These are phyloP conservation scores for Eucommia ulmoides DNA, from an alignment of 257 asterid genomes.

Conservation along the genomic window DNA sequence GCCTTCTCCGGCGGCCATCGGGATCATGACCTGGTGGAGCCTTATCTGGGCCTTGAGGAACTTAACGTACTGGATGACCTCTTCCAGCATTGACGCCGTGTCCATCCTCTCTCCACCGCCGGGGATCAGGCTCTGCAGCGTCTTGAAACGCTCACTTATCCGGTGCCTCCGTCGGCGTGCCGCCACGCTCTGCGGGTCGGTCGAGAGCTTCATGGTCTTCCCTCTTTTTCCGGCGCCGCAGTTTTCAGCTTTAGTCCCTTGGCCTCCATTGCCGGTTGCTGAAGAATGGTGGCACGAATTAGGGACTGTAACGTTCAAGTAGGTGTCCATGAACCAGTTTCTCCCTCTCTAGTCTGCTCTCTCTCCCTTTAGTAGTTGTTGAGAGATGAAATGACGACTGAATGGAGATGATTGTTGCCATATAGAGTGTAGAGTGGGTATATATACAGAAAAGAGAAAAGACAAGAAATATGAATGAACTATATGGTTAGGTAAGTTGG, in stretches of 20 bases:
- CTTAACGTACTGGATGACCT: slow-evolving; percentile 70
- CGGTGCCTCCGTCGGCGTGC: slow-evolving; percentile 76
- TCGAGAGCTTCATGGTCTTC: slow-evolving; percentile 38
- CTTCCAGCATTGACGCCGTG: slow-evolving; percentile 72
- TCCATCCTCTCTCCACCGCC: slow-evolving; percentile 80
- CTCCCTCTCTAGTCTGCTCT: too few relatives aligned
- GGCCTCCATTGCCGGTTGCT: too few relatives aligned
- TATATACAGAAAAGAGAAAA: too few relatives aligned
- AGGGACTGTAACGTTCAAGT: too few relatives aligned
- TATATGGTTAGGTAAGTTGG: too few relatives aligned
- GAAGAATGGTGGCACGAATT: too few relatives aligned
- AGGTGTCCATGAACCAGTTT: too few relatives aligned
- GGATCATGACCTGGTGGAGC: slow-evolving; percentile 50
- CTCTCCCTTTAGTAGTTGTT: too few relatives aligned
- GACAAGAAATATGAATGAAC: too few relatives aligned
- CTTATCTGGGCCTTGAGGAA: slow-evolving; percentile 66
- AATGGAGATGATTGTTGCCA: too few relatives aligned
- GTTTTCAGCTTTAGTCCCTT: slow-evolving; percentile 19
- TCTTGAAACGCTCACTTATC: slow-evolving; percentile 76
- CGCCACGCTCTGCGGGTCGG: slow-evolving; percentile 81
- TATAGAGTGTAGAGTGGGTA: too few relatives aligned
- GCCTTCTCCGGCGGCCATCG: slow-evolving; percentile 10
- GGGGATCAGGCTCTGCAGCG: slow-evolving; percentile 60
- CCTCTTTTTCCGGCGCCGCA: slow-evolving; percentile 5
- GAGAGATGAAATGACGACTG: too few relatives aligned